Base-by-base conservation (phyloP, 2,329 filamentous ascomycete species). In the Escovopsis sp. region DNA sequence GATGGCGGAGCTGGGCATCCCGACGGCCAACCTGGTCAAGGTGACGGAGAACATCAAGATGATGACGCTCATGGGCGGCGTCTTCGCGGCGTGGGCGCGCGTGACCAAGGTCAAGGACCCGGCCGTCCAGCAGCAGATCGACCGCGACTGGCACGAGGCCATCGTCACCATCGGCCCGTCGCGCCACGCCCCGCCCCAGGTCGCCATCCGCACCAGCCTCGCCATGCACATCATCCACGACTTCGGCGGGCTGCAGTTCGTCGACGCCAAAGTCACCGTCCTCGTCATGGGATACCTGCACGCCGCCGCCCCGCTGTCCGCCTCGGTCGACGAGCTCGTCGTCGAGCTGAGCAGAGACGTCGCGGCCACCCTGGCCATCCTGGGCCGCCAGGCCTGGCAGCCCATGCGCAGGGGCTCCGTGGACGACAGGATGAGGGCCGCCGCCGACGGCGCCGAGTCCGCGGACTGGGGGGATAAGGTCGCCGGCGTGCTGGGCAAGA, bases 41-140 rank as follows among this genome's bases (percentile, higher is more conserved):
- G 61, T 80, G 0, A 62, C 72, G 0, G 68, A 71, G 24, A 64
- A 72, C 30, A 54, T 80, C 34, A 61, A 66, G 16, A 58, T 71
- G 46, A 67, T 71, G 3, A 20, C 20, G 20, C 20, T 20, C 20
- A 63, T 83, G 39, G 59, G 63, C 11, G 80, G 79, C 0, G 67
- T 79, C 7, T 84, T 79, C 50, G 75, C 79, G 33, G 78, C 75
- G 3, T 84, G 79, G 79, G 71, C 69, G 0, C 58, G 67, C 1
- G 50, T 75, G 2, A 32, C 43, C 1, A 58, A 62, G 0, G 27
- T 42, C 0, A 55, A 59, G 16, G 29, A 16, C 16, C 20, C 20
- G 20, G 32, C 10, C 7, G 53, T 50, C 0, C 47, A 52, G 2
- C 59, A 63, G 3, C 53, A 54, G 4, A 39, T 63, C 2, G 56